Conservation (phyloP, 1,139 yeast species). For the Pichia sp. region DNA sequence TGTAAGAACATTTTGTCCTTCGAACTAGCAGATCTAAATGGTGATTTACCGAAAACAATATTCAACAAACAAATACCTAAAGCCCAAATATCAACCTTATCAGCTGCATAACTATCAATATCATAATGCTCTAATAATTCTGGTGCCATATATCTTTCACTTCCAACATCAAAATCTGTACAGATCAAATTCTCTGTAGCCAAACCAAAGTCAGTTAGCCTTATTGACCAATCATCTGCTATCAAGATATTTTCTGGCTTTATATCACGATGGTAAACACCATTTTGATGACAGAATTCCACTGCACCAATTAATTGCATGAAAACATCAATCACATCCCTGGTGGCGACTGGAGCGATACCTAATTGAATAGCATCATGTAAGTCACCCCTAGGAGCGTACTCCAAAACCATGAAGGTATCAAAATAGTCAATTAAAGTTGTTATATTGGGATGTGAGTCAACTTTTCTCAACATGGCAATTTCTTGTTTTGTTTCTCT, state of each 20-base stretch:
- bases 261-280: constrained; percentile 76
- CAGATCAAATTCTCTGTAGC: constrained; percentile 67
- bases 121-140: constrained; percentile 62
- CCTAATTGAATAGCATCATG: constrained; percentile 87
- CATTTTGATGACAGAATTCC: constrained; percentile 63
- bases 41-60: constrained; percentile 83
- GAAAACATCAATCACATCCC: constrained; percentile 68
- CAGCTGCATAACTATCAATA: constrained; percentile 66
- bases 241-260: constrained; percentile 95
- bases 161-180: constrained; percentile 84
- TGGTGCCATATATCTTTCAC: constrained; percentile 97
- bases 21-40: constrained; percentile 77
- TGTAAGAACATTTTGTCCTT: constrained; percentile 82
- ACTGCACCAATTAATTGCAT: constrained; percentile 72
- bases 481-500: constrained; percentile 77
- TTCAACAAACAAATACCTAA: constrained; percentile 81
- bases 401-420: constrained; percentile 75
- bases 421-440: constrained; percentile 70
- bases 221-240: constrained; percentile 88
- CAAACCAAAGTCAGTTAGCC: constrained; percentile 93
- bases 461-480: constrained; percentile 61
- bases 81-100: constrained; percentile 90
- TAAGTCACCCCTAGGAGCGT: constrained; percentile 85
- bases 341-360: constrained; percentile 70
- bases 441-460: constrained; percentile 58